Evolutionary conservation across 2,329 filamentous ascomycete genomes (phyloP).

Genomic region (Fusarium sp.): DNA sequence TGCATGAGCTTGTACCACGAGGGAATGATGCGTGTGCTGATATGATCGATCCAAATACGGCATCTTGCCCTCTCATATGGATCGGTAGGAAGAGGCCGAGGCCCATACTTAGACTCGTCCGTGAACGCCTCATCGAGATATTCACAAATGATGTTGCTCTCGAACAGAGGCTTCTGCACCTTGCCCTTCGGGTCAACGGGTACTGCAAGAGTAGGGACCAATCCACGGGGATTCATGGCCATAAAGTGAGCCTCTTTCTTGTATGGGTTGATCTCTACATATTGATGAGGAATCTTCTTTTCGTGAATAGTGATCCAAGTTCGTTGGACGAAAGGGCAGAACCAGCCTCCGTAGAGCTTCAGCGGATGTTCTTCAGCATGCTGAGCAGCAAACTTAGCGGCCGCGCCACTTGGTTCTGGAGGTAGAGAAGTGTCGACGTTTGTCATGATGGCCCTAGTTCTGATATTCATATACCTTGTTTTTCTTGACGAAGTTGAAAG

Average conservation of each 20-base stretch:
- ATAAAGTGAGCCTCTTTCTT: slow-evolving; percentile 75
- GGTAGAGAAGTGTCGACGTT: slow-evolving; percentile 60
- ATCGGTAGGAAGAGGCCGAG: slow-evolving; percentile 65
- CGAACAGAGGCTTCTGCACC: slow-evolving; percentile 69
- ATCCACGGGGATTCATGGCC: slow-evolving; percentile 76
- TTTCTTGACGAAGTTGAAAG: background rate
- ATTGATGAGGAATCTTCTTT: slow-evolving; percentile 78
- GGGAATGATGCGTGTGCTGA: slow-evolving; percentile 72
- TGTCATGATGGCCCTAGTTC: slow-evolving; percentile 47
- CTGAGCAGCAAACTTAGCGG: slow-evolving; percentile 55
- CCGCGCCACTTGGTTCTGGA: slow-evolving; percentile 58
- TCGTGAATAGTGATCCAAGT: slow-evolving; percentile 78
- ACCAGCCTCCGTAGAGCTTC: slow-evolving; percentile 79
- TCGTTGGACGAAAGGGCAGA: slow-evolving; percentile 76
- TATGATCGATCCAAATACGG: slow-evolving; percentile 79
- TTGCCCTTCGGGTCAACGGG: slow-evolving; percentile 45
- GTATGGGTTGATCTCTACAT: slow-evolving; percentile 82
- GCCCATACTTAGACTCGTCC: slow-evolving; percentile 52
- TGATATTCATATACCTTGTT: background rate
- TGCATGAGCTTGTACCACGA: slow-evolving; percentile 72
- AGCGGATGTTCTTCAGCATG: slow-evolving; percentile 60
- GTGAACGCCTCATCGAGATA: slow-evolving; percentile 78
- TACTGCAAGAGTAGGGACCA: slow-evolving; percentile 75
- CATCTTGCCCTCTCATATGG: slow-evolving; percentile 72
- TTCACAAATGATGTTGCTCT: slow-evolving; percentile 77